A percentile compares a stretch with the other conserved stretches of the same genome.
Conservation (phyloP, 345 rosid genomes). For the Cardamine chenopodiifolia region DNA sequence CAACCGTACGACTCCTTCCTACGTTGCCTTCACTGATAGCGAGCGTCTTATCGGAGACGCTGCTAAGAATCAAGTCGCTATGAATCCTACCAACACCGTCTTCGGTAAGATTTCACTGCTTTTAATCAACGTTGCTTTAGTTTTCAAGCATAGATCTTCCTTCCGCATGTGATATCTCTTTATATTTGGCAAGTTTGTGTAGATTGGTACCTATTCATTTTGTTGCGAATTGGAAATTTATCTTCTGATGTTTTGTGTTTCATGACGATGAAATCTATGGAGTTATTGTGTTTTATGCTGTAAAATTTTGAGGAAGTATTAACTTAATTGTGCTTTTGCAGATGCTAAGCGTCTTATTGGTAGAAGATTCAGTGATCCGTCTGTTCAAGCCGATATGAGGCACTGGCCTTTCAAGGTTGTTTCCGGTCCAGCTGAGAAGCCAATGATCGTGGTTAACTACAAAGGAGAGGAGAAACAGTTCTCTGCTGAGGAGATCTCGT, state of each 20-base stretch:
- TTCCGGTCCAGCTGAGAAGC: conserved; percentile 48
- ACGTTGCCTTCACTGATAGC: conserved; percentile 61
- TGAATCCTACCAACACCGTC: conserved; percentile 74
- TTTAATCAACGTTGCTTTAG: not conserved
- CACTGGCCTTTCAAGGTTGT: conserved; percentile 51
- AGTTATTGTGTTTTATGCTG: not conserved
- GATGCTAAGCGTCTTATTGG: conserved; percentile 55
- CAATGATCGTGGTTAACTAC: conserved; percentile 44
- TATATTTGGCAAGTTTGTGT: not conserved
- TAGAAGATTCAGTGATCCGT: conserved; percentile 46
- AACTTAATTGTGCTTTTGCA: conserved; percentile 41
- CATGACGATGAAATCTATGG: not conserved
- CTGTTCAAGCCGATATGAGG: conserved; percentile 49
- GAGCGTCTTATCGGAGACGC: conserved; percentile 73
- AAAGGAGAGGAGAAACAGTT: conserved; percentile 57
- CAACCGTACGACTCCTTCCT: conserved; percentile 72
- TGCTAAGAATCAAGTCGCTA: conserved; percentile 77
- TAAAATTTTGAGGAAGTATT: conserved; percentile 30
- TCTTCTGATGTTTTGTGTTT: not conserved
- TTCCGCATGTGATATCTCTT: conserved; percentile 36
- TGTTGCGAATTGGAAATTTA: not conserved
- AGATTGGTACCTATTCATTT: not conserved
- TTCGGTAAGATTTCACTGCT: conserved; percentile 49
- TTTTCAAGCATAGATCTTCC: conserved; percentile 25
- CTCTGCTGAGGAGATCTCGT: conserved; percentile 47